These are phyloP conservation scores for Fraxinus cuspidata DNA, from an alignment of 257 asterid genomes.

Conservation along the genomic window DNA sequence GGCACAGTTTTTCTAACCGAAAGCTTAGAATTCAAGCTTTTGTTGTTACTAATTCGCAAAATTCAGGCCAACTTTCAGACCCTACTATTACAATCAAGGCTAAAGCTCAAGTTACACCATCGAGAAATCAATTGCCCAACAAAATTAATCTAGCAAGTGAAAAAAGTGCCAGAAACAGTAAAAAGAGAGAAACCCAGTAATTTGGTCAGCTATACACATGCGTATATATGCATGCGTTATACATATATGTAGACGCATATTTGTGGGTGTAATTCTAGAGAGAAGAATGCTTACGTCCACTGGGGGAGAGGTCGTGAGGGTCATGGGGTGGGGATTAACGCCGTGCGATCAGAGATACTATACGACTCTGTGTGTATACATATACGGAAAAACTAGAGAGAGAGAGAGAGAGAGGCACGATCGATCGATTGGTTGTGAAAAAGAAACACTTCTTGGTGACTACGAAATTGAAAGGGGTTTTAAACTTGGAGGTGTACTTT, in stretches of 20 bases:
- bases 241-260: constrained; percentile 4
- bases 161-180: constrained; percentile 17
- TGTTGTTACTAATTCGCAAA: constrained; percentile 11
- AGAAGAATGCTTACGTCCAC: constrained; percentile 42
- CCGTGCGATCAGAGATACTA: constrained; percentile 38
- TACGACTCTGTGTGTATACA: neutral
- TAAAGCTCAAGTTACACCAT: constrained; percentile 15
- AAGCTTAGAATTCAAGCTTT: constrained; percentile 26
- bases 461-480: constrained; percentile 3
- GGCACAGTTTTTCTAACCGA: constrained; percentile 29
- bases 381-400: neutral
- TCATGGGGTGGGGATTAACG: constrained; percentile 41
- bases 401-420: constrained; percentile 2
- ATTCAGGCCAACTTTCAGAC: constrained; percentile 23
- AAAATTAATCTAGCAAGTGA: constrained; percentile 18
- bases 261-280: neutral
- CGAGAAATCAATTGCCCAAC: constrained; percentile 18
- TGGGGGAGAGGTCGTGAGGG: constrained; percentile 63
- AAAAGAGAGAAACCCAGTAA: constrained; percentile 13
- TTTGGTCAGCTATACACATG: constrained; percentile 28
- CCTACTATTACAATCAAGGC: constrained; percentile 26
- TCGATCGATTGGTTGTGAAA: constrained; percentile 24
- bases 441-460: constrained; percentile 23
- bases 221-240: constrained; percentile 10
- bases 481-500: neutral